Evolutionary conservation across 805 yeast genomes (phyloP), one percentile per base, ranked within the genome.

Genomic region (Cephaloascus albidus): DNA sequence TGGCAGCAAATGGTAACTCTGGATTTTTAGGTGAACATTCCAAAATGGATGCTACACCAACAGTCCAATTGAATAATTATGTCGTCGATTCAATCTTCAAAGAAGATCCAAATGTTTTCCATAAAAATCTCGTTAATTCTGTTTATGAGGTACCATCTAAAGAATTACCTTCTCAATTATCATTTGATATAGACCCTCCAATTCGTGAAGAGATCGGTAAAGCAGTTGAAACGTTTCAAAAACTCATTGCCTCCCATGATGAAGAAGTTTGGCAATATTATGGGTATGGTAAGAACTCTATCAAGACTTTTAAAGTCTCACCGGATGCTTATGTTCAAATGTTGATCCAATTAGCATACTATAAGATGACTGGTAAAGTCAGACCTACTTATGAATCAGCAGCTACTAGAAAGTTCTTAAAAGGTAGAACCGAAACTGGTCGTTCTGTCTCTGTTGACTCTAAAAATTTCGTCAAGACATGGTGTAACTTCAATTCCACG

Each of bases 1-100:
- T 90, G 40, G 68, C 84, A 43, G 80, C 76, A 45, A 88, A 87
- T 60, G 96, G 93, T 43, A 71, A 78, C 45, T 85, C 96, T 5
- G 97, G 97, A 1, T 90, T 89, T 66, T 63, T 88, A 55, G 97
- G 95, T 45, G 98, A 90, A 67, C 98, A 90, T 68, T 87, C 97
- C 18, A 84, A 78, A 68, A 90, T 90, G 97, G 98, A 90, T 61
- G 98, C 97, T 45, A 86, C 96, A 8, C 95, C 97, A 55, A 90
- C 96, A 23, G 77, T 86, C 53, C 79, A 87, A 47, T 65, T 90
- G 65, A 90, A 90, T 60, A 87, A 87, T 61, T 79, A 70, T 53
- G 70, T 90, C 32, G 70, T 78, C 46, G 70, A 70, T 39, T 72
- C 76, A 48, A 61, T 89, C 41, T 45, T 58, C 41, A 70, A 74